Base-by-base conservation (phyloP, 306 rosid species). In the Prunus kanzakura region DNA sequence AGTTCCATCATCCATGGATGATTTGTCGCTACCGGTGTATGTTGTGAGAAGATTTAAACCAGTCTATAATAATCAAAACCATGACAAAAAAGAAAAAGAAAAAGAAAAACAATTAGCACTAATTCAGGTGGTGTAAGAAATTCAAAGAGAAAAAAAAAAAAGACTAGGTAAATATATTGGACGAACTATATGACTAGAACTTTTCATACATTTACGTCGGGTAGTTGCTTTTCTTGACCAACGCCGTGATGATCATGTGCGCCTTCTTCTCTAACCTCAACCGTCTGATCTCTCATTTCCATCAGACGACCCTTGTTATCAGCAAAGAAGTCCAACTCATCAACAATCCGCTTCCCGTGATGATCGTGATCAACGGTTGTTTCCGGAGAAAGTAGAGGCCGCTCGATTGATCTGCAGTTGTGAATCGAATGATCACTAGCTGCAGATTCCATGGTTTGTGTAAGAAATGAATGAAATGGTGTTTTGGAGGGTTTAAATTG, bases 261-360 rank as follows among this genome's bases (percentile, higher is more conserved):
- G 52, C 38, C 51, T 18, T 78, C 82, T 14, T 80, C 71, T 56
- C 80, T 71, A n/a, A 27, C 79, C 29, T 62, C 47, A 73, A 73
- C 72, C 11, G 45, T 73, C 47, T 41, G 75, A 13, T 50, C 57
- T 76, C 27, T 43, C 14, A 46, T n/a, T 72, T 35, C 52, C 23
- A 67, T 46, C 16, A 43, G 23, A 74, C 11, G n/a, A 16, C 46
- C 25, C 19, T 29, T 74, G 18, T 80, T 80, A 11, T 77, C 47
- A 2, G 86, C 76, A 16, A 85, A 89, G 85, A 90, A 90, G 77
- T 90, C 95, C 77, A 86, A 77, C 63, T 88, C 92, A 55, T 75
- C 86, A 16, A 85, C 71, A 3, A 64, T 73, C 18, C 83, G 82
- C 51, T 82, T 82, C 23, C 83, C 78, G 2, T 30, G 64, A 25